A percentile compares a stretch with the other conserved stretches of the same genome.
Evolutionary conservation across 2,329 filamentous ascomycete genomes (phyloP).

Genomic region (Colletotrichum spaethianum): DNA sequence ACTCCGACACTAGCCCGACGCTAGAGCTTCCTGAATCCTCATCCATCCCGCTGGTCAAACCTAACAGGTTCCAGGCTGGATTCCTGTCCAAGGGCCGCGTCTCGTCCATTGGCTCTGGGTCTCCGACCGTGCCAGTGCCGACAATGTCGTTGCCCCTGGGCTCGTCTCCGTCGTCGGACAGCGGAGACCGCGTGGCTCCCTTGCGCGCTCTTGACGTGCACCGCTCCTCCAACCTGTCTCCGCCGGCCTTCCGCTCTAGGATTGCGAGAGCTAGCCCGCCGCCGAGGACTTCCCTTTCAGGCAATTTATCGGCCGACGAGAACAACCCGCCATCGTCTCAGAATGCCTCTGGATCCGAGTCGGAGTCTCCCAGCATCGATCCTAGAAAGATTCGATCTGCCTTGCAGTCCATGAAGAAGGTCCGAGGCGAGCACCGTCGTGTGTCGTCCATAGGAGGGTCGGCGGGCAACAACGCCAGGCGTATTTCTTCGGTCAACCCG

Average conservation of each 20-base stretch:
- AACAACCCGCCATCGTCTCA: slow-evolving; percentile 64
- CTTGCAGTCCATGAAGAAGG: slow-evolving; percentile 66
- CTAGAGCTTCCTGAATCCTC: slow-evolving; percentile 67
- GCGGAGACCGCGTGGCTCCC: slow-evolving; percentile 63
- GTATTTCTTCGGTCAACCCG: slow-evolving; percentile 59
- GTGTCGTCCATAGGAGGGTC: slow-evolving; percentile 57
- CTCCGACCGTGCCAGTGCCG: slow-evolving; percentile 71
- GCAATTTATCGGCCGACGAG: slow-evolving; percentile 59
- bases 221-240: slow-evolving; percentile 66
- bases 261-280: slow-evolving; percentile 49
- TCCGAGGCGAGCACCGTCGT: slow-evolving; percentile 54
- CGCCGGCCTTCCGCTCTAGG: slow-evolving; percentile 53
- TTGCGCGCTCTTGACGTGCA: slow-evolving; percentile 65
- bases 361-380: slow-evolving; percentile 66
- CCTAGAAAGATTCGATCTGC: slow-evolving; percentile 69
- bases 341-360: slow-evolving; percentile 60
- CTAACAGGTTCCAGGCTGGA: slow-evolving; percentile 88
- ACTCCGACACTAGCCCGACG: slow-evolving; percentile 71
- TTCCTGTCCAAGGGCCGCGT: slow-evolving; percentile 77
- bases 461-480: slow-evolving; percentile 54
- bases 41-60: slow-evolving; percentile 62
- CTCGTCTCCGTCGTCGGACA: slow-evolving; percentile 63
- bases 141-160: slow-evolving; percentile 71
- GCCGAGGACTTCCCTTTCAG: slow-evolving; percentile 52
- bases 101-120: slow-evolving; percentile 64